Evolutionary conservation across 305 asterid species (phyloP), one percentile per base, ranked within the genome.

Genomic region (Solanum hybrid): DNA sequence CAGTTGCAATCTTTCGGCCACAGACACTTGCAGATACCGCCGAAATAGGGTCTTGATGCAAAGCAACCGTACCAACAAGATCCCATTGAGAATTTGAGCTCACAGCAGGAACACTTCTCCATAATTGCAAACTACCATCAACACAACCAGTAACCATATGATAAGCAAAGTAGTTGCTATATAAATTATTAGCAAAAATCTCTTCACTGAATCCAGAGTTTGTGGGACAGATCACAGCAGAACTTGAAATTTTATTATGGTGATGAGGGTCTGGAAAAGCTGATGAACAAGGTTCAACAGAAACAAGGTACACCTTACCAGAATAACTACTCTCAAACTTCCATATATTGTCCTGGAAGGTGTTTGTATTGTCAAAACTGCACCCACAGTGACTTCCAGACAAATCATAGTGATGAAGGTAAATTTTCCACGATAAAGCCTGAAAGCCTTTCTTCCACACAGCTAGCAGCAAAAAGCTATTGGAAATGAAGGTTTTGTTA

Each of bases 341-440:
- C 93, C 88, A 93, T 93, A 89, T 89, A 37, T 51, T 81, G 88
- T 93, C 94, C 89, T 90, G 91, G 83, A 86, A 89, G 89, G 89
- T 74, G 89, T 89, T 77, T 81, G 77, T 79, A 57, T 11, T 88
- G 75, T 87, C 90, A 57, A 90, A 89, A 85, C 86, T 35, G 86
- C 94, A 92, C 24, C 89, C 92, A 84, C 89, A 90, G 87, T 92
- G 89, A 89, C 90, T 92, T 84, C 79, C 94, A 75, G 92, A 92
- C 67, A 90, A 93, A 92, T 92, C 95, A 90, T 87, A 80, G 89
- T 89, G 91, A 87, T 96, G 96, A 89, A 96, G 91, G 87, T 95
- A 93, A 89, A 97, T 92, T 93, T 95, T 96, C 98, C 98, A 96
- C 46, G 99, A 96, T 85, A 95, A 87, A 90, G 99, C 99, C 92